These are phyloP conservation scores for Noccaea bulbosa DNA, from an alignment of 345 rosid species.

Conservation along the genomic window DNA sequence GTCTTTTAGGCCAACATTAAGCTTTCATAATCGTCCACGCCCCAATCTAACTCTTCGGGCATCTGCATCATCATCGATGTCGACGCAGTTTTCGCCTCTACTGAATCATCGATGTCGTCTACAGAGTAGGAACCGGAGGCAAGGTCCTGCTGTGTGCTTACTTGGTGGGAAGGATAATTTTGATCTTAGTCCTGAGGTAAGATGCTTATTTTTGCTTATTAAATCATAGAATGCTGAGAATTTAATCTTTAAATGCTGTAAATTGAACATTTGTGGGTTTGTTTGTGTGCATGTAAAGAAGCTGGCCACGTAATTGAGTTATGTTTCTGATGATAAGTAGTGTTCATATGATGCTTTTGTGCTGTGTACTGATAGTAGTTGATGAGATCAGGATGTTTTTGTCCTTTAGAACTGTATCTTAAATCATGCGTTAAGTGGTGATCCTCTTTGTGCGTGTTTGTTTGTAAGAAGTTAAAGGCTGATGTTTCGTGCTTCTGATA, in stretches of 20 bases:
- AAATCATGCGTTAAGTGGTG: no score
- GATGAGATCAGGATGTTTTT: conserved; percentile 38
- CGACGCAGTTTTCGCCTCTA: conserved; percentile 31
- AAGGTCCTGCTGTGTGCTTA: conserved; percentile 48
- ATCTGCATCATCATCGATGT: conserved; percentile 17
- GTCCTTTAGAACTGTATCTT: no score
- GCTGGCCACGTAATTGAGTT: background rate
- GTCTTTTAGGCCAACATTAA: background rate
- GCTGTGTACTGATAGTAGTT: conserved; percentile 28
- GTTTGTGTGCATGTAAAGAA: conserved; percentile 1
- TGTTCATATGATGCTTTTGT: conserved; percentile 10
- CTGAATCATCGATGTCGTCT: conserved; percentile 26
- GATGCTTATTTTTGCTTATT: background rate
- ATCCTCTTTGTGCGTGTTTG: conserved; percentile 3
- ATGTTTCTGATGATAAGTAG: conserved; percentile 7
- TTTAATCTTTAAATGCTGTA: background rate
- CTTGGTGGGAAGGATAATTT: conserved; percentile 66
- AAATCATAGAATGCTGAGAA: background rate
- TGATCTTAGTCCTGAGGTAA: conserved; percentile 48
- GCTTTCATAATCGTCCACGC: conserved; percentile 14
- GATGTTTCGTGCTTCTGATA: conserved; percentile 14
- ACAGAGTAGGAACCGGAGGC: conserved; percentile 37
- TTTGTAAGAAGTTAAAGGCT: conserved; percentile 13
- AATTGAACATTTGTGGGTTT: conserved; percentile 2
- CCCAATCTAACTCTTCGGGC: conserved; percentile 31